Evolutionary conservation across 441 rosid species (phyloP).

Genomic region (Eutrema salsugineum): DNA sequence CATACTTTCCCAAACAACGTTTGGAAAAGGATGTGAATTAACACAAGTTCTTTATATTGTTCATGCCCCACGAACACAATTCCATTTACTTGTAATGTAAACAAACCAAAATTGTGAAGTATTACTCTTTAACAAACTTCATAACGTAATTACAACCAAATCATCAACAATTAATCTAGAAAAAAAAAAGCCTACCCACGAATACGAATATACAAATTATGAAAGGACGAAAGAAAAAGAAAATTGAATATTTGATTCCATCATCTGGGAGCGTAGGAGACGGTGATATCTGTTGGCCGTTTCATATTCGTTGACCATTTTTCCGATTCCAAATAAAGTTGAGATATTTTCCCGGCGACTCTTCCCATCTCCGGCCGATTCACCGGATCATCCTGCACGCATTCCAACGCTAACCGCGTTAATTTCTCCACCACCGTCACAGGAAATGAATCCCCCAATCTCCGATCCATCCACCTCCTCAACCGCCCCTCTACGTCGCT

Average conservation of each 20-base stretch:
- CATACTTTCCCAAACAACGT: background rate
- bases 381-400: slow-evolving; percentile 58
- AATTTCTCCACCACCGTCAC: slow-evolving; percentile 59
- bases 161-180: background rate
- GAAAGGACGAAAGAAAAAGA: background rate
- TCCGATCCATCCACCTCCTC: slow-evolving; percentile 70
- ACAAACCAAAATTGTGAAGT: background rate
- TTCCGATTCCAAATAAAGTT: slow-evolving; percentile 52
- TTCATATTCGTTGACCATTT: slow-evolving; percentile 53
- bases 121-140: background rate
- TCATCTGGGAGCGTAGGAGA: slow-evolving; percentile 68
- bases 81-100: background rate
- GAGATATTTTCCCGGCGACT: slow-evolving; percentile 74
- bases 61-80: background rate
- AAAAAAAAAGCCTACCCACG: background rate
- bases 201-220: background rate
- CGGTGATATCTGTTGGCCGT: slow-evolving; percentile 49
- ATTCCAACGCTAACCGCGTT: slow-evolving; percentile 56
- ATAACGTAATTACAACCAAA: background rate
- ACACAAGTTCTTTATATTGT: background rate
- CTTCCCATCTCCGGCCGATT: slow-evolving; percentile 79
- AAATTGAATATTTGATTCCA: background rate
- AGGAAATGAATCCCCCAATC: slow-evolving; percentile 79
- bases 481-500: slow-evolving; percentile 30
- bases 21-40: background rate